Conservation (phyloP, 495 filamentous ascomycete species). For the Penicillium robsamsonii region DNA sequence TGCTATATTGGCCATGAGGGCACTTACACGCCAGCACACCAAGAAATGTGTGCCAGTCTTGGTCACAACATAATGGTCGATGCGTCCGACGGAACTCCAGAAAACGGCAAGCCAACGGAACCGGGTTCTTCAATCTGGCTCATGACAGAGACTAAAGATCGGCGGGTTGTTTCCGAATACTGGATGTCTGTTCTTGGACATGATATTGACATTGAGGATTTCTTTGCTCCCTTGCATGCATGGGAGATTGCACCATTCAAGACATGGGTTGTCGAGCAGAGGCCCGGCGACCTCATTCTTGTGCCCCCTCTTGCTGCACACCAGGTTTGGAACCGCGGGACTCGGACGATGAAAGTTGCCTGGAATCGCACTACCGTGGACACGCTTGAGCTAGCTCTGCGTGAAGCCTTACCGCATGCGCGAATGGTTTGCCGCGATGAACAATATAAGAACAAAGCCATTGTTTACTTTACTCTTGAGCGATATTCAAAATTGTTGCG, state of each 20-base stretch:
- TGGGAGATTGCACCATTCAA: constrained; percentile 91
- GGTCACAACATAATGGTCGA: constrained; percentile 99
- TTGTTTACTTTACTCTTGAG: constrained; percentile 78
- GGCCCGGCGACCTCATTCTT: constrained; percentile 88
- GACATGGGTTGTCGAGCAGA: constrained; percentile 90
- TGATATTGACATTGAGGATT: constrained; percentile 92
- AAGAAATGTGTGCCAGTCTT: constrained; percentile 95
- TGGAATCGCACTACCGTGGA: constrained; percentile 98
- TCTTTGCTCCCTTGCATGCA: constrained; percentile 90
- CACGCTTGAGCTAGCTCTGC: constrained; percentile 78
- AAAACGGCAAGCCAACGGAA: constrained; percentile 64
- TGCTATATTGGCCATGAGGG: constrained; percentile 98
- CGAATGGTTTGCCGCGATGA: constrained; percentile 96
- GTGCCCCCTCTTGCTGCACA: constrained; percentile 96
- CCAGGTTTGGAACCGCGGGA: constrained; percentile 97
- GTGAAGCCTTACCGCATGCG: constrained; percentile 82
- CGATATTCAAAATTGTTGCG: constrained; percentile 69
- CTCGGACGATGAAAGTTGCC: constrained; percentile 90
- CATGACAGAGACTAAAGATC: constrained; percentile 92
- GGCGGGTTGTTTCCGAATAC: constrained; percentile 82
- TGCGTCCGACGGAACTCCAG: constrained; percentile 58
- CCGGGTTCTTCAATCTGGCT: constrained; percentile 94
- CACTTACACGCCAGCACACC: constrained; percentile 92
- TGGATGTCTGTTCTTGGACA: constrained; percentile 89
- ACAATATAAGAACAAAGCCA: constrained; percentile 97